These are phyloP conservation scores for Naematelia aurantialba DNA, from an alignment of 768 basidiomycete species.

Conservation along the genomic window DNA sequence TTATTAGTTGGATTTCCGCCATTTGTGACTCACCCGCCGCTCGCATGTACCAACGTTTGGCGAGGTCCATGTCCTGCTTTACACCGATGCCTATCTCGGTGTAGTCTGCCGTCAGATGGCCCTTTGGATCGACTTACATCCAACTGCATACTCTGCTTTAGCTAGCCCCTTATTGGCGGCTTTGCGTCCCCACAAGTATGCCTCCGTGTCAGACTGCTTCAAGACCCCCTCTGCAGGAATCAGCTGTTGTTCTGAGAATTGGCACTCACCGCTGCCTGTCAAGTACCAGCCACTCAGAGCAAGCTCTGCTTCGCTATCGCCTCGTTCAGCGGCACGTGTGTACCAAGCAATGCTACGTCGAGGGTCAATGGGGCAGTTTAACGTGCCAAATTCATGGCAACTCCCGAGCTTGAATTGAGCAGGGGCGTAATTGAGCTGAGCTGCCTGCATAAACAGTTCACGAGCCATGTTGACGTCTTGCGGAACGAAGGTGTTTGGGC, in stretches of 20 bases:
- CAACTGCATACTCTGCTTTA: conserved; percentile 98
- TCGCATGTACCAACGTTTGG: conserved; percentile 98
- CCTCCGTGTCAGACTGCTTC: conserved; percentile 96
- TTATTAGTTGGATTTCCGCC: too few relatives aligned
- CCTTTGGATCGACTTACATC: conserved; percentile 50
- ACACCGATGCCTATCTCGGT: conserved; percentile 96
- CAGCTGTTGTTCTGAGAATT: neutral
- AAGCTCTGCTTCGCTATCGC: conserved; percentile 88
- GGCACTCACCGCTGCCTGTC: conserved; percentile 56
- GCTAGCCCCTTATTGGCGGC: conserved; percentile 94
- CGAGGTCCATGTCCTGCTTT: conserved; percentile 90
- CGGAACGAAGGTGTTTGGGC: conserved; percentile 58
- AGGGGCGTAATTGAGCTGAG: conserved; percentile 85
- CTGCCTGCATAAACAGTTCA: conserved; percentile 82
- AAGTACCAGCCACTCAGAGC: conserved; percentile 98
- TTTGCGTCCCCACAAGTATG: conserved; percentile 95
- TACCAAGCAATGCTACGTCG: conserved; percentile 96
- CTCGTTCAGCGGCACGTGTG: conserved; percentile 95
- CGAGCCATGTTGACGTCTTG: conserved; percentile 79
- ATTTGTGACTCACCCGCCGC: conserved; percentile 74
- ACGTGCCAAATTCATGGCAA: conserved; percentile 85
- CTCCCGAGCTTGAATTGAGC: conserved; percentile 94
- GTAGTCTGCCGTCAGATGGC: conserved; percentile 60
- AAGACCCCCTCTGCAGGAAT: conserved; percentile 70
- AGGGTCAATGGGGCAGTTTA: conserved; percentile 89